phyloP scores from a whole-genome alignment of 768 basidiomycete species.

The Macrolepiota fuliginosa region DNA sequence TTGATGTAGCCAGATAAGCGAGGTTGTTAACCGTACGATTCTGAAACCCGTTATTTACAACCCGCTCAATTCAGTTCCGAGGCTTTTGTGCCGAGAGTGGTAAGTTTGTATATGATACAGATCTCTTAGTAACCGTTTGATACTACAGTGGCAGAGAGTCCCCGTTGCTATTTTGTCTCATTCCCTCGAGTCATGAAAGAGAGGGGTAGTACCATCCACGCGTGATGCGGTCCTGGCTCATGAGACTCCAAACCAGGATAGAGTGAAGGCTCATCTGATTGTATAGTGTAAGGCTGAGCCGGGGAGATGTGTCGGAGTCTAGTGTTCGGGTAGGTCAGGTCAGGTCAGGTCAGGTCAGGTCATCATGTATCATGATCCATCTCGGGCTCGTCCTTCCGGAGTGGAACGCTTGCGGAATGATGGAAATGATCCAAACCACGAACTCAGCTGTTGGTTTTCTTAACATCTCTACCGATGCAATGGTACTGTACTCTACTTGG shows the following conservation, averaged over 20 bases:
- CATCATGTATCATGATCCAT: not conserved
- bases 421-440: not conserved
- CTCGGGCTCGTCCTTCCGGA: not conserved
- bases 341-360: not conserved
- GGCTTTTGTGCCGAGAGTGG: not conserved
- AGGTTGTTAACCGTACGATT: not conserved
- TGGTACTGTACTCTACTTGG: not conserved
- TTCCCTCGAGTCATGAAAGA: too few species aligned
- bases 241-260: too few species aligned
- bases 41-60: not conserved
- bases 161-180: too few species aligned
- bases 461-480: not conserved
- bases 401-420: not conserved
- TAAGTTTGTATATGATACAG: not conserved
- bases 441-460: not conserved
- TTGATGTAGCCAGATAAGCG: not conserved
- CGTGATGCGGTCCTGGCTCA: not conserved
- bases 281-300: too few species aligned
- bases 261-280: too few species aligned
- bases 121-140: too few species aligned
- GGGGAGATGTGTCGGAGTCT: too few species aligned
- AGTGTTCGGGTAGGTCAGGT: not conserved
- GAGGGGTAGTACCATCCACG: not conserved
- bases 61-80: not conserved
- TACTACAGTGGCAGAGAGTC: too few species aligned